A percentile compares a stretch with the other conserved stretches of the same genome.
Conservation (phyloP, 345 rosid species). For the sweet orange (Citrus sinensis) region DVS_A1.0 CM039165.1:24444501-24445000, state of each 20-base stretch:
- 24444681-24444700: neutral
- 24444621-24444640: neutral
- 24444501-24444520: neutral
- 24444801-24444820: no score
- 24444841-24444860: no score
- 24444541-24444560: neutral
- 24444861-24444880: no score
- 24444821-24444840: no score
- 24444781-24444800: no score
- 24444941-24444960: neutral
- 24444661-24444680: neutral
- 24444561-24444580: neutral
- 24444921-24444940: neutral
- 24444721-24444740: slow-evolving; percentile 8
- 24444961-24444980: neutral
- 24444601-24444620: slow-evolving; percentile 9
- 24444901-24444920: neutral
- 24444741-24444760: neutral
- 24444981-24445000: no score
- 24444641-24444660: neutral
- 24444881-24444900: neutral
- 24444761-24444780: neutral
- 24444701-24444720: neutral
- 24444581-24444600: slow-evolving; percentile 7
- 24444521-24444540: neutral